Base-by-base conservation (phyloP, 2,329 filamentous ascomycete genomes). In the Talaromyces sp. region DNA sequence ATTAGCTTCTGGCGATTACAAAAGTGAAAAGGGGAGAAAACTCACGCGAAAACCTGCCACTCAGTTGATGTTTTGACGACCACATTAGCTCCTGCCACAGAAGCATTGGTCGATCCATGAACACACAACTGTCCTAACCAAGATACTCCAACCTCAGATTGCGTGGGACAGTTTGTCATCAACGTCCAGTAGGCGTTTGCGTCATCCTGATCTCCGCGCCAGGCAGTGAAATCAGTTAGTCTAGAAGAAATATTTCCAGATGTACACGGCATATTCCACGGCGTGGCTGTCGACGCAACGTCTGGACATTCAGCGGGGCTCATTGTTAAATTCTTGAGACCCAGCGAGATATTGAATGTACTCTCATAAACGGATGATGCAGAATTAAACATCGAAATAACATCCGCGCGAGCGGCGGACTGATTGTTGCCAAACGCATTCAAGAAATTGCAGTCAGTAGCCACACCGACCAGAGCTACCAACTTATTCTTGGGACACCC, bases 261-360 rank as follows among this genome's bases (percentile, higher is more conserved):
- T 1, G 60, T 59, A 74, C 94, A 99, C 21, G 77, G 83, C 56
- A 89, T 79, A 69, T 99, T 99, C 91, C 93, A 99, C 1, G 86
- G 86, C 0, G 89, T 86, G 4, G 85, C 81, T 1, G 83, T 69
- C 9, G 86, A 80, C 5, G 88, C 77, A 0, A 84, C 82, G 3
- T 84, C 83, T 0, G 93, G 90, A 68, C 94, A 99, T 10, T 35
- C 41, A n/a, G 79, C 78, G 3, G 81, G 74, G 58, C 84, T 89
- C 61, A 97, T 84, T 31, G 91, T 89, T 55, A 99, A 75, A 68
- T 96, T 96, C 64, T 87, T 85, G 60, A 99, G 84, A 43, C 91
- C 94, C 36, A 99, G 84, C 0, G 92, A 93, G 66, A 99, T 93
- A 73, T 97, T 97, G 78, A 99, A 97, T 7, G 89, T 89, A 65